Conservation (phyloP, 1,284 basidiomycete genomes). For the Apiotrichum laibachii region DNA sequence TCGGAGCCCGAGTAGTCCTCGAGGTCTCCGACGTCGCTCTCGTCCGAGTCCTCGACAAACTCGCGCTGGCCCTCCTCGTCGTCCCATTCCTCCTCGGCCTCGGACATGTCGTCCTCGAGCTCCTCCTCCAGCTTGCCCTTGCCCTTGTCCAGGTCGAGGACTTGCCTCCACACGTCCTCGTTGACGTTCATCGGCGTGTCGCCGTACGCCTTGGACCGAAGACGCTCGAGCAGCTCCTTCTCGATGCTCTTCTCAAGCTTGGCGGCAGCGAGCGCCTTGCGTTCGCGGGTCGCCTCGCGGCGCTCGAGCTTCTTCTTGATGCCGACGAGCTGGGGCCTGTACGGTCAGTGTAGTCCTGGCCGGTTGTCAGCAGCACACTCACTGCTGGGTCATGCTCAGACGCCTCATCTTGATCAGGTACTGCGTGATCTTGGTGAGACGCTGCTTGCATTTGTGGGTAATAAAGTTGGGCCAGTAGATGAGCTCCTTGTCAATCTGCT, state of each 20-base stretch:
- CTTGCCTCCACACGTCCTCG: slow-evolving; percentile 90
- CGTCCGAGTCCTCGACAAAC: slow-evolving; percentile 73
- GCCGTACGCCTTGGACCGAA: slow-evolving; percentile 95
- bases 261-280: slow-evolving; percentile 91
- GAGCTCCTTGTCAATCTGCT: slow-evolving; percentile 95
- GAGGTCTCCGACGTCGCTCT: slow-evolving; percentile 56
- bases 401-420: slow-evolving; percentile 98
- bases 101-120: slow-evolving; percentile 58
- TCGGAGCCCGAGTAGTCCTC: slow-evolving; percentile 60
- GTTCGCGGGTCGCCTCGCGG: slow-evolving; percentile 88
- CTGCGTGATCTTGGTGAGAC: slow-evolving; percentile 97
- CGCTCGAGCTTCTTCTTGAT: slow-evolving; percentile 97
- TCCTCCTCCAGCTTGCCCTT: slow-evolving; percentile 57
- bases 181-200: slow-evolving; percentile 98
- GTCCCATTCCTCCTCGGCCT: slow-evolving; percentile 59
- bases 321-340: slow-evolving; percentile 84
- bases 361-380: slow-evolving; percentile 39
- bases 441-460: slow-evolving; percentile 98
- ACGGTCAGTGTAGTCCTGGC: slow-evolving; percentile 3
- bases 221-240: slow-evolving; percentile 89
- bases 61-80: slow-evolving; percentile 60
- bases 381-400: slow-evolving; percentile 85
- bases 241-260: slow-evolving; percentile 93
- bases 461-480: slow-evolving; percentile 97
- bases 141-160: slow-evolving; percentile 70